Evolutionary conservation across 2,329 filamentous ascomycete species (phyloP), one percentile per base, ranked within the genome.

Genomic region (Talaromyces albobiverticillius): DNA sequence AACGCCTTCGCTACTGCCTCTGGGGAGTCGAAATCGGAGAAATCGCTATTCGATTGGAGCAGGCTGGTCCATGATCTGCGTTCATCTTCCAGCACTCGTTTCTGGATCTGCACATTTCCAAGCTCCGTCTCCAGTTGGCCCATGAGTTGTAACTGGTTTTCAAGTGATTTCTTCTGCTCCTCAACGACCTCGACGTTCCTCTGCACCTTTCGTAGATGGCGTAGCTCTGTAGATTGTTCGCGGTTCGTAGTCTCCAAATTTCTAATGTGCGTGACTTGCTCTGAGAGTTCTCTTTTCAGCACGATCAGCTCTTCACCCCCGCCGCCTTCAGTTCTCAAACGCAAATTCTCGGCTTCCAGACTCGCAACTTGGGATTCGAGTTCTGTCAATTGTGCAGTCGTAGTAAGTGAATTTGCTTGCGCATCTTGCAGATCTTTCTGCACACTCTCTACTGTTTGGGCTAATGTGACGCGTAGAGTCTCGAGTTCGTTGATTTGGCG

Each of bases 171-270:
- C 77, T 97, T 97, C 75, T 99, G 91, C 69, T 99, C 94, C 67
- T 99, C 91, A 0, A 97, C 88, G 2, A 99, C 83, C 65, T 96
- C 90, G 1, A 96, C 86, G n/a, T 89, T 90, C 72, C 89, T 93
- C 68, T 91, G 86, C 3, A 87, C 75, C 61, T 91, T 88, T 13
- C 91, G 86, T 34, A 95, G 80, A 61, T 91, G 87, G 62, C 88
- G 90, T 32, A 99, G 75, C 67, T 99, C 93, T 0, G 80, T 72
- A 13, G 84, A 77, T 65, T 96, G 89, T 47, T 95, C 90, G 22
- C 89, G 81, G 59, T 90, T 96, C 32, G 84, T 83, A 1, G 83
- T 80, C 68, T 99, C 94, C 3, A 99, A 78, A 26, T 83, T 86
- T 56, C 90, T 86, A 60, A 96, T 95, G 65, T 97, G 91, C n/a